Base-by-base conservation (phyloP, 495 filamentous ascomycete genomes). In the Trichoderma orchidacearum region DNA sequence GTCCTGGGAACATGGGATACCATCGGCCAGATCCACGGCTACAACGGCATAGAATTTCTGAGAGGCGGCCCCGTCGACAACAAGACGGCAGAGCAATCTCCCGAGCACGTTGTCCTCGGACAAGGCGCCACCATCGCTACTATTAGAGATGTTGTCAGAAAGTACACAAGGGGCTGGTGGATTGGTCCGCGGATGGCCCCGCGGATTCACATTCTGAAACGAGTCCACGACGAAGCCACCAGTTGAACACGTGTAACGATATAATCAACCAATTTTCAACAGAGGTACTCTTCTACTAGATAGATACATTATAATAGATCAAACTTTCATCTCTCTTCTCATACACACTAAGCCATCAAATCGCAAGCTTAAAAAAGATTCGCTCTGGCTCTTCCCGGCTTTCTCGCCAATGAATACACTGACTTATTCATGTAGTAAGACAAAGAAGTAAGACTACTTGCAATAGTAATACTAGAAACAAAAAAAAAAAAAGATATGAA, bases 1-100 rank as follows among this genome's bases (percentile, higher is more conserved):
- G 62, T 67, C 12, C 59, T 84, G 56, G 85, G 83, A 0, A 71
- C 71, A 2, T 99, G 91, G 90, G 78, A 88, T 58, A 75, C 80
- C 9, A 68, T 93, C 8, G 80, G 79, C 18, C 77, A 80, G 0
- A 78, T 95, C 1, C 70, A 83, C 56, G 88, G 84, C 0, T 94
- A 84, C 68, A 78, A 75, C 12, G 89, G 92, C 0, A 60, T 95
- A 11, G 77, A 80, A 58, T 41, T 95, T 18, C 59, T 87, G 51
- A 77, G 71, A 60, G 17, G 54, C 60, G 1, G 53, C 36, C 21
- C 55, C 3, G 5, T 21, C 18, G 27, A 23, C 35, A 38, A n/a
- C 23, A 48, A 8, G 59, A 0, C 25, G 34, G 35, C 52, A 55
- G 59, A 27, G 3, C 58, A 51, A 29, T 56, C 70, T 71, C 54